Percentiles rank a stretch among this genome's conserved stretches.
Conservation (phyloP, 805 yeast genomes). For the Candida vartiovaarae region DNA sequence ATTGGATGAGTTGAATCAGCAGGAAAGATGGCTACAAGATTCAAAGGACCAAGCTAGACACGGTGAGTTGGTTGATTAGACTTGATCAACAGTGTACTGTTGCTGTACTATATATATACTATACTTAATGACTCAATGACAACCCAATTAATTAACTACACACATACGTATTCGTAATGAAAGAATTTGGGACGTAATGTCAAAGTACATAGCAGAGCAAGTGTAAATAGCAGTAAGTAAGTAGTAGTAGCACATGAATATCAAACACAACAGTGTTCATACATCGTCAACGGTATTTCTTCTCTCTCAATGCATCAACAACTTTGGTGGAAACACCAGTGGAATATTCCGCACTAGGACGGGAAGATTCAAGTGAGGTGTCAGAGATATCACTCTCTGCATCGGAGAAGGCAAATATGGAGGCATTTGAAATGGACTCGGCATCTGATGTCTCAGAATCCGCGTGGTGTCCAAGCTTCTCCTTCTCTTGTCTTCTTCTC, state of each 20-base stretch:
- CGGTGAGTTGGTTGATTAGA: slow-evolving; percentile 26
- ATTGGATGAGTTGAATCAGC: slow-evolving; percentile 27
- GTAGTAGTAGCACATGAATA: no score
- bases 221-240: not conserved
- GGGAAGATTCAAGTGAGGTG: slow-evolving; percentile 18
- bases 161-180: no score
- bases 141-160: no score
- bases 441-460: slow-evolving; percentile 32
- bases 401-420: slow-evolving; percentile 36
- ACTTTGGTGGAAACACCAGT: slow-evolving; percentile 22
- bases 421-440: slow-evolving; percentile 32
- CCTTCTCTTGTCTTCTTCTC: slow-evolving; percentile 19
- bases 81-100: not conserved
- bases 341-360: slow-evolving; percentile 7
- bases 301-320: slow-evolving; percentile 25
- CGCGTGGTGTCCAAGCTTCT: slow-evolving; percentile 2
- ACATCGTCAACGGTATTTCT: slow-evolving; percentile 8
- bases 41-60: slow-evolving; percentile 31
- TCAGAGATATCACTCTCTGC: slow-evolving; percentile 24
- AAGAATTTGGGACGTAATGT: no score
- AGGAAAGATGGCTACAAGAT: slow-evolving; percentile 28
- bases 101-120: not conserved
- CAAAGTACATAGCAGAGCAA: no score
- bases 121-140: no score
- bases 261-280: not conserved